phyloP scores from a whole-genome alignment of 78 protist genomes.

The Dictyostelium purpureum region DNA sequence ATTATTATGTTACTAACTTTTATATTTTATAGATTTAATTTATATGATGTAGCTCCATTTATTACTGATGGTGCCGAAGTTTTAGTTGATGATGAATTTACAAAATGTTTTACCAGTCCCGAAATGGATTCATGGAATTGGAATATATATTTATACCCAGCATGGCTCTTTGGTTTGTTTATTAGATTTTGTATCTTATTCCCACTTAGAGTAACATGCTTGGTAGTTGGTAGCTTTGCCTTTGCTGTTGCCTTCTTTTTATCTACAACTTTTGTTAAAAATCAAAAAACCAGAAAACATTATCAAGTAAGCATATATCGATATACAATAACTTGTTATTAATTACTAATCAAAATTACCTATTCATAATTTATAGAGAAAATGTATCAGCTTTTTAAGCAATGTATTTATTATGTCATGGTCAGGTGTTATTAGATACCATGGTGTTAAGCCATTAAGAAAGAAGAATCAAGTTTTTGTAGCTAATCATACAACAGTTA shows the following conservation, averaged over 20 bases:
- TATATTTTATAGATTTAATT: constrained; percentile 32
- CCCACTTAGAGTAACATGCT: constrained; percentile 78
- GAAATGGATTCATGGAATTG: constrained; percentile 85
- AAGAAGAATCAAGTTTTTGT: constrained; percentile 88
- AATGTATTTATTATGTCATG: constrained; percentile 79
- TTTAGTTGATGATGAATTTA: constrained; percentile 83
- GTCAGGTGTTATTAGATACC: constrained; percentile 82
- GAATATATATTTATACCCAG: constrained; percentile 83
- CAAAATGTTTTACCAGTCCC: constrained; percentile 72
- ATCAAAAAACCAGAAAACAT: constrained; percentile 23
- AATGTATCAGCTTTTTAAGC: background rate
- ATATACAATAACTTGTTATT: background rate
- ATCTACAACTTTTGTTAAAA: constrained; percentile 28
- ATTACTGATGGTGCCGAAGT: constrained; percentile 55
- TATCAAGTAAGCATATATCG: constrained; percentile 30
- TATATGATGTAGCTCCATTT: constrained; percentile 73
- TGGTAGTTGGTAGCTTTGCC: background rate
- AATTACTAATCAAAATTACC: background rate
- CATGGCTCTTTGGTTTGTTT: constrained; percentile 85
- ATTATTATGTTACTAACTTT: background rate
- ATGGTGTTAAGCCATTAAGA: constrained; percentile 73
- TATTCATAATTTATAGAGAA: background rate
- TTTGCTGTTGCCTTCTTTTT: constrained; percentile 24
- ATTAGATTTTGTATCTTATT: constrained; percentile 83
- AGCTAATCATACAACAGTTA: constrained; percentile 93